Evolutionary conservation across 352 stramenopile species (phyloP), one percentile per base, ranked within the genome.

Genomic region (Paralagenidium karlingii): DNA sequence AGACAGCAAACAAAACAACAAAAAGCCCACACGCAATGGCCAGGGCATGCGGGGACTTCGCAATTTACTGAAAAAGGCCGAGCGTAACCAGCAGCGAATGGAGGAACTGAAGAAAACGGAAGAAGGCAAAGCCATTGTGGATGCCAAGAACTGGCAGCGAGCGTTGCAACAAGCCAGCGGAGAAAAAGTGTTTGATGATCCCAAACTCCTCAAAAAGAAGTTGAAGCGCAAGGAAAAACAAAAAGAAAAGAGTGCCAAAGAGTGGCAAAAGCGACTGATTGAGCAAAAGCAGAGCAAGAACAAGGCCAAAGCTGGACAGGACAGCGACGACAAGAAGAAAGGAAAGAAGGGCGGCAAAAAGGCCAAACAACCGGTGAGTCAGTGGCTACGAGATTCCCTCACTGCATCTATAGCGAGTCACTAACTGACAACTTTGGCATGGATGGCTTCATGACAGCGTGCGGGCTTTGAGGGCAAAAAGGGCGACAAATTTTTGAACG

Each of bases 221-320:
- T 58, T 87, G 3, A 87, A 87, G 54, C 84, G 83, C 58, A 87
- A 87, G 58, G 69, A 83, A 45, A 87, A 87, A 51, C 31, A 58
- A 15, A 84, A 84, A 54, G 49, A 68, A 9, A 87, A 84, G 64
- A 87, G 74, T 34, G 39, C 56, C 31, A 87, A 87, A 54, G 66
- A 84, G 45, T 87, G 74, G 60, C 60, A 49, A 25, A 55, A 48
- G 3, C n/a, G 8, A 11, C 18, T 11, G 7, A 40, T 82, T 25
- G 46, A 57, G 13, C 76, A 79, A 57, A 82, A 85, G 49, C 66
- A 82, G 26, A 51, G 52, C 48, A 51, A 66, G 43, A 79, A 81
- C 18, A 47, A 47, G 11, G 55, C 53, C 36, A 60, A 62, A 34
- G 47, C 53, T 11, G 36, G 37, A 34, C 25, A 40, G 25, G 28